Evolutionary conservation across 164 flowering plant genomes (phyloP).

Genomic region (Vitis rotundifolia): DNA sequence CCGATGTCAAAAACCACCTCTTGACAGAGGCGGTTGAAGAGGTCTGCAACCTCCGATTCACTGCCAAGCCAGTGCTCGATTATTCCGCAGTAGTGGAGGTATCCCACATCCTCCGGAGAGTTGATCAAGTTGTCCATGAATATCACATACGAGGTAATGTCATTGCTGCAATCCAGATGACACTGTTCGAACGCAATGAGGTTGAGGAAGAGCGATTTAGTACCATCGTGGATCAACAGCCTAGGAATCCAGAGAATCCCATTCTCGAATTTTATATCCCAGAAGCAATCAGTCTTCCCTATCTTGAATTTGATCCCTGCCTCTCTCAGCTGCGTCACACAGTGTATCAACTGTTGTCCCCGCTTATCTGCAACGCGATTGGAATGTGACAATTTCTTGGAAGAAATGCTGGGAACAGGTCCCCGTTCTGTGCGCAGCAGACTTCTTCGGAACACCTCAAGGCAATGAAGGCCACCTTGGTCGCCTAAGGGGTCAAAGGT

Average conservation of each 20-base stretch:
- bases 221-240: conserved; percentile 83
- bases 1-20: conserved; percentile 87
- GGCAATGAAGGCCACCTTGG: conserved; percentile 71
- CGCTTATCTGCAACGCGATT: conserved; percentile 68
- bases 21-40: conserved; percentile 79
- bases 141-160: conserved; percentile 77
- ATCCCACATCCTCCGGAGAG: conserved; percentile 72
- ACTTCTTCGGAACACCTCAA: conserved; percentile 74
- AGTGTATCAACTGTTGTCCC: conserved; percentile 74
- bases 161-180: conserved; percentile 77
- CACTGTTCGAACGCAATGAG: conserved; percentile 88
- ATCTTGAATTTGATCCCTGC: conserved; percentile 73
- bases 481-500: conserved; percentile 72
- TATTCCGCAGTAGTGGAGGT: conserved; percentile 81
- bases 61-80: conserved; percentile 94
- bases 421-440: conserved; percentile 57
- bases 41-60: conserved; percentile 82
- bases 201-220: conserved; percentile 82
- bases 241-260: conserved; percentile 80
- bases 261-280: conserved; percentile 71
- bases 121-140: conserved; percentile 91
- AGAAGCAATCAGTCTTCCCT: conserved; percentile 77
- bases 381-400: conserved; percentile 49
- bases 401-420: conserved; percentile 49
- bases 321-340: conserved; percentile 59